Base-by-base conservation (phyloP, 1,284 basidiomycete species). In the Coniferiporia weirii region DNA sequence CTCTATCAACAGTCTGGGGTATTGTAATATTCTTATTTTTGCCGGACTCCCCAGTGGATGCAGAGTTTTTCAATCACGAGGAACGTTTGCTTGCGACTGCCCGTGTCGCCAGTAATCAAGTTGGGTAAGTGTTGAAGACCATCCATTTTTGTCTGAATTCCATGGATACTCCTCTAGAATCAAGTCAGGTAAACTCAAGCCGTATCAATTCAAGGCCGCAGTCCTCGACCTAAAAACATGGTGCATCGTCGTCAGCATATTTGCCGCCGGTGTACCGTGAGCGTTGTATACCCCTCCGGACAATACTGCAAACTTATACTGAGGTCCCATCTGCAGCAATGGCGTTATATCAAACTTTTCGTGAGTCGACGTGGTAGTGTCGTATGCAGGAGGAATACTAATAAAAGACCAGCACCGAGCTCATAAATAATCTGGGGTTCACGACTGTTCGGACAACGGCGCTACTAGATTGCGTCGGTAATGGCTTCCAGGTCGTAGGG, bases 1-100 rank as follows among this genome's bases (percentile, higher is more conserved):
- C 52, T 10, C 9, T 61, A 17, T 58, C 56, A 27, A 54, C 38
- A 4, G 45, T 54, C n/a, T 61, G 51, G 47, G 56, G 56, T 6
- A 43, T 57, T 76, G 71, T 60, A 19, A 68, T 70, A 5, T 59
- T 47, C 36, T 54, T 58, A 17, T 56, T 58, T 43, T 52, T 61
- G 3, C 56, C 60, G 13, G 60, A 61, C 34, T 61, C 60, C 9
- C 60, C 60, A 8, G 56, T 55, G 4, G 56, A 57, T 34, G 60
- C 60, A 8, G 50, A 35, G 45, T 56, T 56, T 22, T 52, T 60
- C 17, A 49, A n/a, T 17, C 52, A 52, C 47, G 58, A 51, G 19
- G 58, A 60, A 27, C 45, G 52, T 35, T 32, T 60, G n/a, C 46
- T 49, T 32, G 54, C 48, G n/a, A 57, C 54, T 10, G 20, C 51